A percentile compares a stretch with the other conserved stretches of the same genome.
Evolutionary conservation across 805 yeast genomes (phyloP).

Genomic region (baker's yeast (Saccharomyces cerevisiae)): DNA sequence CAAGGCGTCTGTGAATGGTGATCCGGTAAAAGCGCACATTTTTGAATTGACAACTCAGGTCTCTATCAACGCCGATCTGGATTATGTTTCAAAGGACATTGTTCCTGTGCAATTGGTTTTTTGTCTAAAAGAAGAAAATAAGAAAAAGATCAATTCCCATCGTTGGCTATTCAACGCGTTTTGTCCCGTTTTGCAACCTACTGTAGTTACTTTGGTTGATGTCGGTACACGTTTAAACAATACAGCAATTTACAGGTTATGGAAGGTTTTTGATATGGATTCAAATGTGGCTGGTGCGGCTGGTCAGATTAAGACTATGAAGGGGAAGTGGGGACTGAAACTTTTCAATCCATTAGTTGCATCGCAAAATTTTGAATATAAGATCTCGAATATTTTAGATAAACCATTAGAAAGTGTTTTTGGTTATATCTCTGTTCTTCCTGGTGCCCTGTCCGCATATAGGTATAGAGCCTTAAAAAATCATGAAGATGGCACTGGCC

Average conservation of each 20-base stretch:
- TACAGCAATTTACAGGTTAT: slow-evolving; percentile 80
- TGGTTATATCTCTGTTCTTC: slow-evolving; percentile 88
- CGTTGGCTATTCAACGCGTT: slow-evolving; percentile 96
- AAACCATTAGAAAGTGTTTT: slow-evolving; percentile 89
- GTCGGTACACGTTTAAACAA: slow-evolving; percentile 97
- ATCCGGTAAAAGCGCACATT: slow-evolving; percentile 85
- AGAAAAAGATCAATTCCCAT: slow-evolving; percentile 92
- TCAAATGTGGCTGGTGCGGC: slow-evolving; percentile 99
- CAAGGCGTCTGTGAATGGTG: slow-evolving; percentile 83
- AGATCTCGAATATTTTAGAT: slow-evolving; percentile 92
- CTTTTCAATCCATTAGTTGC: slow-evolving; percentile 87
- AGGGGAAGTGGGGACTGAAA: slow-evolving; percentile 79
- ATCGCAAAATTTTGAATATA: slow-evolving; percentile 92
- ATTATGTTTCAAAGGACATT: slow-evolving; percentile 81
- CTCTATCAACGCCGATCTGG: slow-evolving; percentile 79
- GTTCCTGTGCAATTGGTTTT: slow-evolving; percentile 93
- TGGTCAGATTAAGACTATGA: slow-evolving; percentile 93
- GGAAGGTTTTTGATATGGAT: slow-evolving; percentile 96
- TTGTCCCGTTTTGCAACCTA: slow-evolving; percentile 87
- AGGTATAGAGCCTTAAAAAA: slow-evolving; percentile 79
- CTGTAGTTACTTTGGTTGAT: slow-evolving; percentile 79
- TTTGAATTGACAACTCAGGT: slow-evolving; percentile 96
- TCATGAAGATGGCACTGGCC: slow-evolving; percentile 88
- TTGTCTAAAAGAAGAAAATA: slow-evolving; percentile 86
- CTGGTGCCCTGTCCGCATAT: slow-evolving; percentile 94